Evolutionary conservation across 139 green algal species (phyloP), one percentile per base, ranked within the genome.

Genomic region (Pedinophyceae sp.): DNA sequence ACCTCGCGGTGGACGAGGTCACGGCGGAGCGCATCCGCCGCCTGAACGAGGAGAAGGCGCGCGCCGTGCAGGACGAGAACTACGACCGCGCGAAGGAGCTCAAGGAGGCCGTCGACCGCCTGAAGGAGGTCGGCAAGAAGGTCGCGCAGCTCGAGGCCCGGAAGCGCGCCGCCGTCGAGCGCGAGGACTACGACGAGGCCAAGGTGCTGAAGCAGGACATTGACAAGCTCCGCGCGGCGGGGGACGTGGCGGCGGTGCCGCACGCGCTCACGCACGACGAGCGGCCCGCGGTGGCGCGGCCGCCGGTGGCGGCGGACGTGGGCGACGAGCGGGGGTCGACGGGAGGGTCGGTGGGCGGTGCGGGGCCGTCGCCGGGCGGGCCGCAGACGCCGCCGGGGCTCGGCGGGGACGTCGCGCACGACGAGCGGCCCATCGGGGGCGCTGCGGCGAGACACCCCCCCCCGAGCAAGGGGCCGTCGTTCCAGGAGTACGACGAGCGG

Each of bases 151-250:
- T 93, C 22, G 52, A 69, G 34, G 29, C 62, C 20, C 48, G 69
- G 29, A 95, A 95, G 65, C 72, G 79, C 27, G 46, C 57, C 22
- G 86, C 86, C 18, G 81, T 95, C 25, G 73, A 59, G 19, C 41
- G 61, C 3, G 88, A 96, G 70, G 86, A 94, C 61, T 96, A 96
- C 61, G 88, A 96, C 61, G 84, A 90, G 52, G 88, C 88, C 10
- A 96, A 96, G 67, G 66, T 75, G 13, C 62, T 96, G 38, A 93
- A 94, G 56, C 27, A 49, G 39, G 65, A 93, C 51, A 83, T 93
- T 2, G 79, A 88, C 46, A 75, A 78, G 48, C 67, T 94, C 64
- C 59, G 84, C 3, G n/a, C 47, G 1, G 61, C 19, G 26, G 51
- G 20, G 6, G 51, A 47, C 13, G 51, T 26, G 28, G 51, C n/a